Evolutionary conservation across 768 basidiomycete genomes (phyloP).

Genomic region (Baorangia bicolor): DNA sequence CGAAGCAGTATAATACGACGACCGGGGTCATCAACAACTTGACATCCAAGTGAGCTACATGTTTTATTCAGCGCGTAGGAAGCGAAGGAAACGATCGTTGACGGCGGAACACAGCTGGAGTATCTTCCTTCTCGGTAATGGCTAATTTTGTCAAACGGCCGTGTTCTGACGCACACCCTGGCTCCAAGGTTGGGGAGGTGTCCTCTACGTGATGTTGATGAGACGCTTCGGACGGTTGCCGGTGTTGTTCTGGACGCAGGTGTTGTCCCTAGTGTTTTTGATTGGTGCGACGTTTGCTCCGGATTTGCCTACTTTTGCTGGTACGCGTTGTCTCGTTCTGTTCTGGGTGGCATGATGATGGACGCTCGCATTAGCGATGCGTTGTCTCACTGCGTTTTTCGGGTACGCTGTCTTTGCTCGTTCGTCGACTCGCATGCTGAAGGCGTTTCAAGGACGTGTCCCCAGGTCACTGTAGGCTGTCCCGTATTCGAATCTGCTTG

Average conservation of each 20-base stretch:
- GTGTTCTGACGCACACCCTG: constrained; percentile 6
- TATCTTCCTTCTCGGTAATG: constrained; percentile 44
- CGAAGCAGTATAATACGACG: constrained; percentile 43
- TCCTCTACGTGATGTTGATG: constrained; percentile 31
- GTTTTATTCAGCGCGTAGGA: neutral
- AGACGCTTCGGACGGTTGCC: constrained; percentile 31
- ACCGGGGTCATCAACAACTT: constrained; percentile 49
- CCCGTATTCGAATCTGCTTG: neutral
- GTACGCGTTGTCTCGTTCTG: constrained; percentile 18
- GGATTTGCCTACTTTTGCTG: constrained; percentile 45
- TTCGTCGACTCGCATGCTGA: neutral
- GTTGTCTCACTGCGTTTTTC: constrained; percentile 33
- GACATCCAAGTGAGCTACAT: constrained; percentile 39
- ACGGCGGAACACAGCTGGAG: constrained; percentile 37
- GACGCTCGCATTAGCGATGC: constrained; percentile 24
- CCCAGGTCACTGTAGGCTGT: constrained; percentile 46
- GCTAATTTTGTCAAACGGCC: neutral
- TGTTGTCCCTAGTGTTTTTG: constrained; percentile 46
- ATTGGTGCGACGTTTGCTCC: constrained; percentile 54
- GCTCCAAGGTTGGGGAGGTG: constrained; percentile 29
- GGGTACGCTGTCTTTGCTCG: constrained; percentile 18
- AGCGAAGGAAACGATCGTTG: neutral
- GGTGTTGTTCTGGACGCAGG: constrained; percentile 33
- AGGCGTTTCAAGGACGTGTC: constrained; percentile 40
- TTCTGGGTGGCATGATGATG: neutral